Evolutionary conservation across 2,329 filamentous ascomycete species (phyloP).

Genomic region (Sporothrix variecibatus): DNA sequence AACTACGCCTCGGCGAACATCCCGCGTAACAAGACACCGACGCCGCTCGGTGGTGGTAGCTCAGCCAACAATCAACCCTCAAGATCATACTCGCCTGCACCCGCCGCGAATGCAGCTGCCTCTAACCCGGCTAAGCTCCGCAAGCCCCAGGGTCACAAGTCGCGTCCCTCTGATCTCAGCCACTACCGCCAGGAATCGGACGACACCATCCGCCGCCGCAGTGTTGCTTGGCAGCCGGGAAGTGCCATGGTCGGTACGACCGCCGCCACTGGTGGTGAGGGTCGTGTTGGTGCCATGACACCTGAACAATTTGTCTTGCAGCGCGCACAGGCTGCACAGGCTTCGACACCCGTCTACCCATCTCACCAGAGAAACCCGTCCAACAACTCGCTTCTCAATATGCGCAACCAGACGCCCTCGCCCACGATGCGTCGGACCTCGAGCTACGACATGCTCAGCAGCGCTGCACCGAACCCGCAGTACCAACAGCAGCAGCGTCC

Average conservation of each 20-base stretch:
- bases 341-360: slow-evolving; percentile 56
- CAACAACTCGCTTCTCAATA: slow-evolving; percentile 47
- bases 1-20: slow-evolving; percentile 55
- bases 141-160: slow-evolving; percentile 32
- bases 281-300: slow-evolving; percentile 51
- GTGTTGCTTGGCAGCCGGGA: slow-evolving; percentile 77
- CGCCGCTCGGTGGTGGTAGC: slow-evolving; percentile 26
- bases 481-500: slow-evolving; percentile 48
- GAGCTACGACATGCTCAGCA: slow-evolving; percentile 45
- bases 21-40: slow-evolving; percentile 39
- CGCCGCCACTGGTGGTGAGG: slow-evolving; percentile 51
- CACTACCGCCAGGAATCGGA: slow-evolving; percentile 52
- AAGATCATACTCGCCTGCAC: slow-evolving; percentile 1
- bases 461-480: slow-evolving; percentile 40
- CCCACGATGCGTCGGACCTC: slow-evolving; percentile 46
- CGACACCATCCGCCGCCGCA: slow-evolving; percentile 59
- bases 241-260: slow-evolving; percentile 54
- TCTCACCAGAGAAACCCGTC: slow-evolving; percentile 61
- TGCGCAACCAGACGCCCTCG: slow-evolving; percentile 46
- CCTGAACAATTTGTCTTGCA: slow-evolving; percentile 84
- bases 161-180: slow-evolving; percentile 35
- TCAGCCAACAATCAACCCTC: slow-evolving; percentile 1
- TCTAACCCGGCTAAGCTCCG: not conserved
- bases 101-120: slow-evolving; percentile 13
- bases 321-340: slow-evolving; percentile 60